Evolutionary conservation across 345 rosid genomes (phyloP).

Genomic region (Erysimum cheiranthoides): DNA sequence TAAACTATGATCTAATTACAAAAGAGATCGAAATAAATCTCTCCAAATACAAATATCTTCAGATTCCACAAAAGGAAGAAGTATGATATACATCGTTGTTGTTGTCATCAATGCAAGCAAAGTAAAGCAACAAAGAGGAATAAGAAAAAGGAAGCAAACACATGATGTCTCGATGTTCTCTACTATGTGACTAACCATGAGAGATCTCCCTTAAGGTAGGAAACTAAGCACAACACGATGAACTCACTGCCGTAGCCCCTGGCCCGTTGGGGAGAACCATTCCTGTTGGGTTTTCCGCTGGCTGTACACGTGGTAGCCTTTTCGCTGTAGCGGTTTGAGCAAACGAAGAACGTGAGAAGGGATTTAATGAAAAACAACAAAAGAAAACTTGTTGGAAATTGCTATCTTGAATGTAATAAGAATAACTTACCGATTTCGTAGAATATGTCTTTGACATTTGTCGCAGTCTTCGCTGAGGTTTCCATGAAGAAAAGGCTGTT

Average conservation of each 20-base stretch:
- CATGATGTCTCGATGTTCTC: slow-evolving; percentile 30
- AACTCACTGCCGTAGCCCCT: slow-evolving; percentile 44
- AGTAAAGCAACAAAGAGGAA: slow-evolving; percentile 32
- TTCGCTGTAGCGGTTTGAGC: slow-evolving; percentile 49
- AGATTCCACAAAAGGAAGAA: slow-evolving; percentile 19
- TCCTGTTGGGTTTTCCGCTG: slow-evolving; percentile 61
- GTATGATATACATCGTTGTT: slow-evolving; percentile 42
- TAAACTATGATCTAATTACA: slow-evolving; percentile 36
- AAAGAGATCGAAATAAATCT: slow-evolving; percentile 21
- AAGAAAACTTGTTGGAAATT: background rate
- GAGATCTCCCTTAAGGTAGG: slow-evolving; percentile 8
- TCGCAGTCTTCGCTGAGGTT: slow-evolving; percentile 81
- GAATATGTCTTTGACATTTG: slow-evolving; percentile 78
- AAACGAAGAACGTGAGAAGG: background rate
- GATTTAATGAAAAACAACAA: background rate
- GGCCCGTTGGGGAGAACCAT: slow-evolving; percentile 57
- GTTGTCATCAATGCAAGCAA: slow-evolving; percentile 39
- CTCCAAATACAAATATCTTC: slow-evolving; percentile 31
- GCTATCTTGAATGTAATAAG: slow-evolving; percentile 26
- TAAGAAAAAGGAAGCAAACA: slow-evolving; percentile 18
- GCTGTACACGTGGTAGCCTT: slow-evolving; percentile 69
- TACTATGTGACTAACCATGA: slow-evolving; percentile 39
- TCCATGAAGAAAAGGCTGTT: slow-evolving; percentile 85
- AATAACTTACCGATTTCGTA: slow-evolving; percentile 71
- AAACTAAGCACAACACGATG: slow-evolving; percentile 59